Conservation (phyloP, 164 flowering plant species). For the Hamamelis virginiana region DNA sequence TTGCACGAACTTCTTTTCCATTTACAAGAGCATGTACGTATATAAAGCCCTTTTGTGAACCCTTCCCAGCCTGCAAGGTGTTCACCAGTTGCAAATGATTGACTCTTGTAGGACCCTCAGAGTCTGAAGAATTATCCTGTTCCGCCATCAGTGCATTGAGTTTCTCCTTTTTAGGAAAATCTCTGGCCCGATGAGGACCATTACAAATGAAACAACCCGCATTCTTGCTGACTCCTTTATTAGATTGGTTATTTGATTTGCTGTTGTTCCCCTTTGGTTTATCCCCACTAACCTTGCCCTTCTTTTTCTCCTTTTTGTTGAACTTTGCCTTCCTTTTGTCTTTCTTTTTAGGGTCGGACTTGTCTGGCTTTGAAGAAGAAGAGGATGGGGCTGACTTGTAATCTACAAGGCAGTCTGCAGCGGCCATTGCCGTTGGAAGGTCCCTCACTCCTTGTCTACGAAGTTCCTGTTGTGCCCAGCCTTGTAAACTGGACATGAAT, state of each 20-base stretch:
- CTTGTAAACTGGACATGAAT: constrained; percentile 1
- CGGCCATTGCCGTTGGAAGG: neutral
- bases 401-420: neutral
- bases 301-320: neutral
- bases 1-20: neutral
- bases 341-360: neutral
- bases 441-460: neutral
- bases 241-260: neutral
- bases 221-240: neutral
- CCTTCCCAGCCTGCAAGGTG: neutral
- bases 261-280: too few relatives aligned
- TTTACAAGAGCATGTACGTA: neutral
- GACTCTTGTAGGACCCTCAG: neutral
- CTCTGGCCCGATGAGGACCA: neutral
- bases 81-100: neutral
- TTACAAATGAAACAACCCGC: constrained; percentile 1
- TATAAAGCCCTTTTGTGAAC: neutral
- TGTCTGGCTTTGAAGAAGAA: neutral
- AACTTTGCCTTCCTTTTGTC: neutral
- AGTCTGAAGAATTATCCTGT: neutral
- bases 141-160: neutral
- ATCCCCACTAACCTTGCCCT: neutral
- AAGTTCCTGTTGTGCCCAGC: constrained; percentile 2
- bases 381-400: neutral
- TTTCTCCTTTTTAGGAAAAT: constrained; percentile 9